phyloP scores from a whole-genome alignment of 1,284 basidiomycete genomes.

The Sporisorium graminicola region DNA sequence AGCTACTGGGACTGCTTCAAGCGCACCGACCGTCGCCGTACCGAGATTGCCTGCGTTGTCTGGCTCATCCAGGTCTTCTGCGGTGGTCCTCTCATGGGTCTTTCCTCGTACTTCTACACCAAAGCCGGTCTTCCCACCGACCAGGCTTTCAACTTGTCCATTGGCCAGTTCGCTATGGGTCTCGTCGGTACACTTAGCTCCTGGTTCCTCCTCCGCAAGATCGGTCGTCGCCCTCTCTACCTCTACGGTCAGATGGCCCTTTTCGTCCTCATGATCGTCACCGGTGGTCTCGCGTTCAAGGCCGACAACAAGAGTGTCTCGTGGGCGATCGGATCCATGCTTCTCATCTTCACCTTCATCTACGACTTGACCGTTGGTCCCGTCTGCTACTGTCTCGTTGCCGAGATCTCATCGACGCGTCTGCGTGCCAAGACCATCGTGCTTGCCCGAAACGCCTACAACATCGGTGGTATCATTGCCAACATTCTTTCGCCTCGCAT shows the following conservation, averaged over 20 bases:
- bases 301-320: slow-evolving; percentile 31
- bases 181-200: slow-evolving; percentile 70
- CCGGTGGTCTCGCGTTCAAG: slow-evolving; percentile 71
- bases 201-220: slow-evolving; percentile 71
- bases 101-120: slow-evolving; percentile 70
- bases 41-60: slow-evolving; percentile 71
- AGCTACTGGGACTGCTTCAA: slow-evolving; percentile 72
- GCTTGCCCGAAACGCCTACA: slow-evolving; percentile 72
- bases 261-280: slow-evolving; percentile 71
- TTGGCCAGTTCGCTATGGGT: slow-evolving; percentile 70
- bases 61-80: slow-evolving; percentile 69
- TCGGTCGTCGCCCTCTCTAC: slow-evolving; percentile 72
- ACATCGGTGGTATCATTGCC: slow-evolving; percentile 66
- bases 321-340: slow-evolving; percentile 71
- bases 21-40: slow-evolving; percentile 71
- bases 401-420: slow-evolving; percentile 72
- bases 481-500: slow-evolving; percentile 72
- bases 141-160: slow-evolving; percentile 70
- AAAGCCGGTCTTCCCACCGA: slow-evolving; percentile 71
- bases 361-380: slow-evolving; percentile 71
- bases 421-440: slow-evolving; percentile 74
- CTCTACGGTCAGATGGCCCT: slow-evolving; percentile 72
- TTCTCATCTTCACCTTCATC: slow-evolving; percentile 71
- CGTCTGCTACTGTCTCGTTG: slow-evolving; percentile 72
- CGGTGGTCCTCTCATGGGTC: slow-evolving; percentile 66